These are phyloP conservation scores for Yarrowia bubula DNA, from an alignment of 805 yeast species.

Conservation along the genomic window DNA sequence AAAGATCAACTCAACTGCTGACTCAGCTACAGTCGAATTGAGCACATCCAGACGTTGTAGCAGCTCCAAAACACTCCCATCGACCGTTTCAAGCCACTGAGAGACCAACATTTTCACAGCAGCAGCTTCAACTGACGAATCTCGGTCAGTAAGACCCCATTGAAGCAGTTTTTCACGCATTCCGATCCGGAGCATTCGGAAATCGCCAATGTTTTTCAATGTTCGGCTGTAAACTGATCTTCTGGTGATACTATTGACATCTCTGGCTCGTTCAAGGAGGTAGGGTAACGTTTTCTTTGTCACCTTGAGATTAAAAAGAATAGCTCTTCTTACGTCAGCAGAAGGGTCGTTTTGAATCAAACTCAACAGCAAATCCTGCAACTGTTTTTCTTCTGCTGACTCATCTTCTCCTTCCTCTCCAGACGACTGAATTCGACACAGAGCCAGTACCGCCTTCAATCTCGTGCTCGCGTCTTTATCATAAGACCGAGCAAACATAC, in stretches of 20 bases:
- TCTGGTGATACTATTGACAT: conserved; percentile 68
- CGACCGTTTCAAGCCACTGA: conserved; percentile 67
- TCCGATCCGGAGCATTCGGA: conserved; percentile 51
- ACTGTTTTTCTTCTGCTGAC: conserved; percentile 38
- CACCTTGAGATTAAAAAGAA: conserved; percentile 66
- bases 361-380: conserved; percentile 41
- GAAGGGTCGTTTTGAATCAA: conserved; percentile 73
- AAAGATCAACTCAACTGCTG: conserved; percentile 64
- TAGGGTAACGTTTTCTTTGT: conserved; percentile 52
- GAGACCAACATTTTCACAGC: conserved; percentile 66
- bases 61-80: conserved; percentile 69
- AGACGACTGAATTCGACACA: conserved; percentile 70
- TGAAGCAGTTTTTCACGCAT: conserved; percentile 64
- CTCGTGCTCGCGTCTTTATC: conserved; percentile 72
- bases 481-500: conserved; percentile 59
- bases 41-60: conserved; percentile 69
- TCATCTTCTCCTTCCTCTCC: conserved; percentile 31
- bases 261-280: conserved; percentile 79
- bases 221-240: conserved; percentile 67
- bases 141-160: conserved; percentile 90
- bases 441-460: conserved; percentile 76
- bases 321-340: conserved; percentile 87
- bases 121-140: conserved; percentile 65
- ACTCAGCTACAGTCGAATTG: conserved; percentile 63
- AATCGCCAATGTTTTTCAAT: conserved; percentile 64